A percentile compares a stretch with the other conserved stretches of the same genome.
phyloP scores from a whole-genome alignment of 768 basidiomycete genomes.

The Suillus hirtellus region DNA sequence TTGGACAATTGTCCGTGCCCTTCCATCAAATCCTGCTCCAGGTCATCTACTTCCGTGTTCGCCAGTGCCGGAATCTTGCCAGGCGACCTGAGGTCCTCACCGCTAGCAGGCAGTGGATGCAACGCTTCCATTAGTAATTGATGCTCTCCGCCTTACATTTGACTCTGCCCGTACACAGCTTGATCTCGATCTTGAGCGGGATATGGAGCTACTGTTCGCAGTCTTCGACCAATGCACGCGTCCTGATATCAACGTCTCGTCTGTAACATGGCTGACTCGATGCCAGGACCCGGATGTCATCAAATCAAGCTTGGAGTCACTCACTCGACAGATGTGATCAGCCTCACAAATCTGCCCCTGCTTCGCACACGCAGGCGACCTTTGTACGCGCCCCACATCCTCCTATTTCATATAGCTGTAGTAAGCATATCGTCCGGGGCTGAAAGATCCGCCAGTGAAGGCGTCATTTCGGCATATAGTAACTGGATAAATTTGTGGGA shows the following conservation, averaged over 20 bases:
- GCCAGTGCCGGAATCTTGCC: slow-evolving; percentile 56
- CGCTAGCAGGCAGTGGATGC: slow-evolving; percentile 66
- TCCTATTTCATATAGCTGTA: slow-evolving; percentile 85
- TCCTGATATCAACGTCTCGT: slow-evolving; percentile 65
- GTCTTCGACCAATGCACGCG: slow-evolving; percentile 83
- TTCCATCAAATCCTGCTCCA: slow-evolving; percentile 84
- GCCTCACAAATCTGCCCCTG: slow-evolving; percentile 63
- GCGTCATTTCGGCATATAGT: slow-evolving; percentile 78
- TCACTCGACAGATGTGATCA: slow-evolving; percentile 69
- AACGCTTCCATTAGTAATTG: slow-evolving; percentile 63
- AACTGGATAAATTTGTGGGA: slow-evolving; percentile 35
- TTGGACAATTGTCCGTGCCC: slow-evolving; percentile 58
- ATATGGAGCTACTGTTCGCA: slow-evolving; percentile 78
- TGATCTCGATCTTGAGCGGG: slow-evolving; percentile 70
- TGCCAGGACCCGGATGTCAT: slow-evolving; percentile 84
- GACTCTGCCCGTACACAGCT: slow-evolving; percentile 56
- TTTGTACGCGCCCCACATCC: slow-evolving; percentile 73
- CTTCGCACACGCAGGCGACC: slow-evolving; percentile 64
- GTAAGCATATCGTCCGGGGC: slow-evolving; percentile 76
- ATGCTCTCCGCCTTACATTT: slow-evolving; percentile 65
- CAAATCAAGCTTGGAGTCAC: slow-evolving; percentile 70
- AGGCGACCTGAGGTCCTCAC: slow-evolving; percentile 50
- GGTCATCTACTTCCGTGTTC: slow-evolving; percentile 75
- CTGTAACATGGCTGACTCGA: slow-evolving; percentile 73
- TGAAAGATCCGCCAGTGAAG: slow-evolving; percentile 83